These are phyloP conservation scores for Phytopythium aichiense DNA, from an alignment of 352 stramenopile species.

Conservation along the genomic window DNA sequence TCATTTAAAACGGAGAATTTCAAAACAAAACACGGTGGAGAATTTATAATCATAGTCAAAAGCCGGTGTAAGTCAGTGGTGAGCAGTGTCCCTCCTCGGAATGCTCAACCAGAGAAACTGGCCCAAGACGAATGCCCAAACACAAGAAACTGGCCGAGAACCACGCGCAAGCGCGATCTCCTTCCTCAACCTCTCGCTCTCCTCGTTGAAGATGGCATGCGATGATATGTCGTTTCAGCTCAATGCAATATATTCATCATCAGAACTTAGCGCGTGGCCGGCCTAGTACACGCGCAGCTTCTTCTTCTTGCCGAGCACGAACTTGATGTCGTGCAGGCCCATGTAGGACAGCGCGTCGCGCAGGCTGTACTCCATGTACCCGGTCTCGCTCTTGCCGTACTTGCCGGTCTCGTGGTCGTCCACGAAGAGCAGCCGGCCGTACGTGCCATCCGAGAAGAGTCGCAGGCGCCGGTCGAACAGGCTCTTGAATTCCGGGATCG, in stretches of 20 bases:
- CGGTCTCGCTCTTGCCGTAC: conserved; percentile 9
- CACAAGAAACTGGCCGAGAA: not conserved
- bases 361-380: conserved; percentile 21
- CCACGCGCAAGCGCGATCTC: not conserved
- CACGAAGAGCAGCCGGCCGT: conserved; percentile 22
- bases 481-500: conserved; percentile 11
- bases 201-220: not conserved
- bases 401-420: conserved; percentile 22
- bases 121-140: not conserved
- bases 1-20: no score
- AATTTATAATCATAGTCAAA: no score
- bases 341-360: conserved; percentile 24
- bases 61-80: no score
- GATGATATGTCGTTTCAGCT: not conserved
- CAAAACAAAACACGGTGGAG: no score
- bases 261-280: not conserved
- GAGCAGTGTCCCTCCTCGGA: not conserved
- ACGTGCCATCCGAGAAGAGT: conserved; percentile 15
- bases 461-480: conserved; percentile 26
- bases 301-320: conserved; percentile 15
- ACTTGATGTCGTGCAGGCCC: conserved; percentile 31
- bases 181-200: not conserved
- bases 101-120: not conserved
- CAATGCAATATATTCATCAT: not conserved
- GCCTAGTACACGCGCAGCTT: conserved; percentile 8